Evolutionary conservation across 2,329 filamentous ascomycete genomes (phyloP), one percentile per base, ranked within the genome.

Genomic region (Ophiosphaerella korrae): DNA sequence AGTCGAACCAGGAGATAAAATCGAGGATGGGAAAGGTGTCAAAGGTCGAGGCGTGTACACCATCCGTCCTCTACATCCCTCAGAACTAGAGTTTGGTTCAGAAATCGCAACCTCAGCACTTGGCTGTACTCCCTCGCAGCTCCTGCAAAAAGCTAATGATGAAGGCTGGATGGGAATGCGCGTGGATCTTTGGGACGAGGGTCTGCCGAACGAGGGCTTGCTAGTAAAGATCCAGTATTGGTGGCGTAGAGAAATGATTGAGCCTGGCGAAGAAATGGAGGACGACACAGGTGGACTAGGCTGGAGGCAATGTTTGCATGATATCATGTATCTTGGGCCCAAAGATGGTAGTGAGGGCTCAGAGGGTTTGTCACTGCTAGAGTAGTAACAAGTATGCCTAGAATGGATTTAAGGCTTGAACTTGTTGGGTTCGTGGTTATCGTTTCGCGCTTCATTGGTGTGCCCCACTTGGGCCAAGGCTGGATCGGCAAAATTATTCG

Each of bases 221-320:
- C 42, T 55, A 8, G 47, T 53, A 7, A 55, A 58, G 35, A 54
- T 58, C 9, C 52, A 60, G 43, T 60, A 60, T 36, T 57, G 52
- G 51, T 60, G 55, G 54, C 55, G 55, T 31, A 34, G 39, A 5
- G 47, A 58, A 45, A 18, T 38, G 13, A 23, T 52, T 13, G 23
- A 33, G 16, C 4, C 41, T 12, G 35, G 47, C 4, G 33, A 50
- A 13, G 49, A 51, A 36, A 23, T 49, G n/a, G 31, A 29, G 11
- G 42, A 26, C 21, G 48, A 50, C 35, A 24, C 5, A 7, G 16
- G 36, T 9, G 40, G 42, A 12, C 40, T 13, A 38, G 45, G 42
- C 4, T 60, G 57, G 57, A 51, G 52, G 23, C 57, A 58, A n/a
- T 60, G 57, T 44, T 46, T 60, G 29, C 52, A 60, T 41, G 52